These are phyloP conservation scores for Polychaeton citri DNA, from an alignment of 2,329 filamentous ascomycete species.

Conservation along the genomic window DNA sequence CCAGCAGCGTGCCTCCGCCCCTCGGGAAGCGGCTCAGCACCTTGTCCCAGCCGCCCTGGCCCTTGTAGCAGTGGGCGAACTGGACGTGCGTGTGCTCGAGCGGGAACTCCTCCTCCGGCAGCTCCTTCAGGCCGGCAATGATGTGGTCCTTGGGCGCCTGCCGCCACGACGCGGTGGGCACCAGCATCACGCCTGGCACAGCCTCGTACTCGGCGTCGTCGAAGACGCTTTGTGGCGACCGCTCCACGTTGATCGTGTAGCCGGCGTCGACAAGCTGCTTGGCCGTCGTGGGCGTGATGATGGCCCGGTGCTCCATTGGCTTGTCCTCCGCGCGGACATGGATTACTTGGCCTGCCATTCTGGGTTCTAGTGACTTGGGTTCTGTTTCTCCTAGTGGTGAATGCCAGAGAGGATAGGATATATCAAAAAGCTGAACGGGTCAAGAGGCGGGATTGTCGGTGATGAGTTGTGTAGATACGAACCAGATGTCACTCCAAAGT, in stretches of 20 bases:
- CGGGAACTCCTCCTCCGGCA: constrained; percentile 45
- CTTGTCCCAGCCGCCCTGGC: constrained; percentile 62
- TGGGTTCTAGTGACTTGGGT: too few species aligned
- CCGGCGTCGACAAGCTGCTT: constrained; percentile 28
- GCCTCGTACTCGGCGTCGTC: constrained; percentile 26
- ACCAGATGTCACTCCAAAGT: too few species aligned
- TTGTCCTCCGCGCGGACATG: constrained; percentile 24
- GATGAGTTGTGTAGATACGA: too few species aligned
- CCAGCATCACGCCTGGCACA: constrained; percentile 23
- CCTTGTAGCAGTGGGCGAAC: constrained; percentile 27
- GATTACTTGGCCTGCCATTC: constrained; percentile 16
- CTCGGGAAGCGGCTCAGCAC: constrained; percentile 68
- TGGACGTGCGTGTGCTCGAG: constrained; percentile 50
- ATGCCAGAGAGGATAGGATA: too few species aligned
- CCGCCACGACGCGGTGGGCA: constrained; percentile 27
- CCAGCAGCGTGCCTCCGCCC: constrained; percentile 64
- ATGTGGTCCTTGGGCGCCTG: constrained; percentile 27
- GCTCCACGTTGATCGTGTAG: constrained; percentile 27
- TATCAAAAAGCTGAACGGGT: too few species aligned
- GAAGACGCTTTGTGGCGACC: constrained; percentile 26
- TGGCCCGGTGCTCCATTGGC: constrained; percentile 25
- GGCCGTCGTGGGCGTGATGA: constrained; percentile 25
- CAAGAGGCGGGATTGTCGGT: too few species aligned
- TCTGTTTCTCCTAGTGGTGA: too few species aligned
- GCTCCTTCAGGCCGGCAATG: constrained; percentile 29